Evolutionary conservation across 441 rosid species (phyloP).

Genomic region (Populus hybrid): DNA sequence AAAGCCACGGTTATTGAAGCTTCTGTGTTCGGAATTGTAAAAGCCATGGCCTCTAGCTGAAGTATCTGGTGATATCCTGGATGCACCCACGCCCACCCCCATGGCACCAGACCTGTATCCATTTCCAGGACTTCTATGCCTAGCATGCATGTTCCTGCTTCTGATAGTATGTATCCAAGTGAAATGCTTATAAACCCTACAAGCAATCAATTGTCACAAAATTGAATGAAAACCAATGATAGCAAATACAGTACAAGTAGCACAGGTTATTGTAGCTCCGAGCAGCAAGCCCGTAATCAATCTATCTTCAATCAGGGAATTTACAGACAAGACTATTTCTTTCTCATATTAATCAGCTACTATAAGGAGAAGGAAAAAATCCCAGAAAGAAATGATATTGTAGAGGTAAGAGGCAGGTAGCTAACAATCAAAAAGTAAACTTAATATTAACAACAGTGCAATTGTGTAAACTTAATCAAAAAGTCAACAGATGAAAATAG

Average conservation of each 20-base stretch:
- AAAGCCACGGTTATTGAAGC: constrained; percentile 63
- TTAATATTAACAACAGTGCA: neutral
- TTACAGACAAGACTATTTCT: neutral
- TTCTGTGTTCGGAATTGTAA: constrained; percentile 65
- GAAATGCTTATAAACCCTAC: neutral
- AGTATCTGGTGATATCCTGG: constrained; percentile 67
- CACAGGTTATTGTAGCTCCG: neutral
- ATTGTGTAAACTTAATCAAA: neutral
- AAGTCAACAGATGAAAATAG: neutral
- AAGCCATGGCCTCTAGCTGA: constrained; percentile 78
- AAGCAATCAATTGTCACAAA: neutral
- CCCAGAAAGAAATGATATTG: neutral
- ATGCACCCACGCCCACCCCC: constrained; percentile 62
- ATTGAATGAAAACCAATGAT: neutral
- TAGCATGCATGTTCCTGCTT: constrained; percentile 59
- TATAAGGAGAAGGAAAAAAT: neutral
- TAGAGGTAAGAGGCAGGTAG: neutral
- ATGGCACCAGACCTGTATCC: constrained; percentile 70
- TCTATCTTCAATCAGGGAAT: neutral
- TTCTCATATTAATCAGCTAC: neutral
- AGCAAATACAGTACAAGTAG: neutral
- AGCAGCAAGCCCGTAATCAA: neutral
- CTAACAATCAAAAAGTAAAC: neutral
- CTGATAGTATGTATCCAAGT: neutral
- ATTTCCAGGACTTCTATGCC: constrained; percentile 85